Evolutionary conservation across 2,329 filamentous ascomycete genomes (phyloP).

Genomic region (Colletotrichum navitas): DNA sequence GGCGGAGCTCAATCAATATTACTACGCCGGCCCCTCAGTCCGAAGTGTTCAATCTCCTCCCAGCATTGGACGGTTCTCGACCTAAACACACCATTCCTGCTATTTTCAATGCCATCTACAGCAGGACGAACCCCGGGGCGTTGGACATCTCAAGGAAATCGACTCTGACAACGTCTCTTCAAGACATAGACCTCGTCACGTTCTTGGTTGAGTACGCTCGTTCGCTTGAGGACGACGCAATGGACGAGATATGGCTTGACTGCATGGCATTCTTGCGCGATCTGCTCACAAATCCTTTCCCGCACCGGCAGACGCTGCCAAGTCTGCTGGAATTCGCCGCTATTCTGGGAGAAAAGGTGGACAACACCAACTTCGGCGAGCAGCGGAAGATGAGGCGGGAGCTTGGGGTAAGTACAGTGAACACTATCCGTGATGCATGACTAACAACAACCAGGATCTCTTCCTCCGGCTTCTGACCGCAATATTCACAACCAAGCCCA

Average conservation of each 20-base stretch:
- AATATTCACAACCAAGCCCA: conserved; percentile 91
- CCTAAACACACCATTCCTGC: conserved; percentile 94
- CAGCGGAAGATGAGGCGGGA: conserved; percentile 92
- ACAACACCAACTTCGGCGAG: conserved; percentile 98
- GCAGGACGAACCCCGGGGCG: conserved; percentile 86
- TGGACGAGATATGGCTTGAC: conserved; percentile 98
- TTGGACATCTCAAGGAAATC: conserved; percentile 86
- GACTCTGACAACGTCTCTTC: conserved; percentile 86
- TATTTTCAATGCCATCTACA: conserved; percentile 96
- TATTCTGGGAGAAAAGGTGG: conserved; percentile 92
- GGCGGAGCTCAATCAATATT: conserved; percentile 69
- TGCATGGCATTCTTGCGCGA: conserved; percentile 93
- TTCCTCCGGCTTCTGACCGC: conserved; percentile 90
- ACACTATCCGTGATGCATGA: background rate
- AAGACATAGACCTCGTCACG: conserved; percentile 84
- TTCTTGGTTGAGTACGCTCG: conserved; percentile 92
- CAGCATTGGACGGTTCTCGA: conserved; percentile 90
- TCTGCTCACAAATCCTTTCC: conserved; percentile 91
- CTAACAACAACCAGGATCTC: conserved; percentile 74
- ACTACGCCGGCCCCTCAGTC: conserved; percentile 64
- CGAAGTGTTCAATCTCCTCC: conserved; percentile 86
- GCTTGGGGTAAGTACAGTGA: conserved; percentile 74
- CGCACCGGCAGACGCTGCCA: conserved; percentile 90
- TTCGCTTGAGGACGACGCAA: conserved; percentile 94
- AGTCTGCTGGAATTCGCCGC: conserved; percentile 89